Base-by-base conservation (phyloP, 768 basidiomycete species). In the Macrolepiota dolichaula region DNA sequence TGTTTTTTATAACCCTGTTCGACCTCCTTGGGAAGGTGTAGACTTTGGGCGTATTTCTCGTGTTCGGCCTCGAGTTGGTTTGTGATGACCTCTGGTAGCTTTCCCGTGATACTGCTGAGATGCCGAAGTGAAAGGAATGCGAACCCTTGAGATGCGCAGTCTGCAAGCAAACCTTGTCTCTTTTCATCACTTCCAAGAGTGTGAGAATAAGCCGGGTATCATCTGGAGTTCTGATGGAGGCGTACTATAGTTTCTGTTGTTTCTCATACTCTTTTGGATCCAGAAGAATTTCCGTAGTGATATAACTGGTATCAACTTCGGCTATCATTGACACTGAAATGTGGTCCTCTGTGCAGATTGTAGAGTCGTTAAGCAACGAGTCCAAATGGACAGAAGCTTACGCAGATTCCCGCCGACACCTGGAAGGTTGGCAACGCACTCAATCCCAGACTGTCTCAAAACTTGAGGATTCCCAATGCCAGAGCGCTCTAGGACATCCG, bases 401-500 rank as follows among this genome's bases (percentile, higher is more conserved):
- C 62, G 62, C 11, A 62, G 56, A 35, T 58, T 62, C 15, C 40
- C 46, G 13, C 62, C 62, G 11, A 62, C 62, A 1, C 56, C 51
- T 9, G 62, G 62, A 22, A 62, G 56, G 19, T 62, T 44, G 24
- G 53, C 42, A 15, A 62, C 10, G n/a, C 50, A 51, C 32, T 40
- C 27, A 37, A 58, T 57, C 40, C 57, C 57, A 46, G 46, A 29
- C 22, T 57, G 36, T 6, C 36, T 52, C 24, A 62, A 38, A 37
- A 53, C 29, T 5, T 9, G 12, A 11, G 55, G 49, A 29, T 62
- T 22, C 6, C 62, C 62, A 47, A 62, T 57, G 11, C 62, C 66
- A 74, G 69, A 63, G 82, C 49, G n/a, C 37, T 64, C 59, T 5
- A 64, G 54, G 10, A 64, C 40, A 9, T 64, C 42, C 7, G 63